A percentile compares a stretch with the other conserved stretches of the same genome.
Conservation (phyloP, 2,329 filamentous ascomycete genomes). For the Fusarium caatingaense region DNA sequence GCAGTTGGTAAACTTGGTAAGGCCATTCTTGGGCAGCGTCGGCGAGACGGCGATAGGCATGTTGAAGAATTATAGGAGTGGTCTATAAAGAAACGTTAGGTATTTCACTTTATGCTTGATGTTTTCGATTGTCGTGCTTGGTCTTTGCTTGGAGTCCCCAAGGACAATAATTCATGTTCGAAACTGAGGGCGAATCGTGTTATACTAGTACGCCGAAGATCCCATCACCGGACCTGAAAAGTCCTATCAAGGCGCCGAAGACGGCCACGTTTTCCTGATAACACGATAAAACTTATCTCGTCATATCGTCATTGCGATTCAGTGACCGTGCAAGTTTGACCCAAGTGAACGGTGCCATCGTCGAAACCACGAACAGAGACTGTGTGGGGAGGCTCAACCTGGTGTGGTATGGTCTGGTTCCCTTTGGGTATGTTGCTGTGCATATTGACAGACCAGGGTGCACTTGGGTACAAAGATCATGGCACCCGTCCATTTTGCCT, state of each 20-base stretch:
- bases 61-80: conserved; percentile 32
- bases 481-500: conserved; percentile 35
- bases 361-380: conserved; percentile 22
- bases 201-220: conserved; percentile 35
- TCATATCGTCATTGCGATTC: conserved; percentile 36
- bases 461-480: conserved; percentile 35
- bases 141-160: conserved; percentile 15
- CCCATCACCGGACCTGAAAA: conserved; percentile 8
- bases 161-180: conserved; percentile 18
- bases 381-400: conserved; percentile 31
- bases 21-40: conserved; percentile 59
- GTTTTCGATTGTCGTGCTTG: neutral
- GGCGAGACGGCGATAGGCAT: conserved; percentile 63
- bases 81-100: conserved; percentile 19
- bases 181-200: conserved; percentile 16
- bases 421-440: conserved; percentile 30
- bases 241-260: conserved; percentile 35
- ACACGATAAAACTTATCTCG: conserved; percentile 22
- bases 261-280: conserved; percentile 37
- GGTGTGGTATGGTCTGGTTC: conserved; percentile 26
- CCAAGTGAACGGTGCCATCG: conserved; percentile 35
- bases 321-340: conserved; percentile 26
- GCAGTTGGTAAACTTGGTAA: conserved; percentile 93
- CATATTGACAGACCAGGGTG: conserved; percentile 34
- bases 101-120: conserved; percentile 1